phyloP scores from a whole-genome alignment of 306 rosid species.

The Vigna hirtella region DNA sequence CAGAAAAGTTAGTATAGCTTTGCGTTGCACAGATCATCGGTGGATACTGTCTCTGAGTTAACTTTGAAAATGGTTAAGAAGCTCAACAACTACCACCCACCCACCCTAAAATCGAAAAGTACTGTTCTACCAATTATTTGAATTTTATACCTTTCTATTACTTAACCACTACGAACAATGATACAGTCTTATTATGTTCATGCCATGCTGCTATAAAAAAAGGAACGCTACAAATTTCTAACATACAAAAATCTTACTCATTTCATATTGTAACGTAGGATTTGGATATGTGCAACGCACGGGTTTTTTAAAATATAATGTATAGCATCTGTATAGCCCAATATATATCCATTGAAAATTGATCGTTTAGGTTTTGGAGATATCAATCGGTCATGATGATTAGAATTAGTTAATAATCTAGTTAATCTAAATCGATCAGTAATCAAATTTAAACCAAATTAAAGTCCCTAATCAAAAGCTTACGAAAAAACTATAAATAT shows the following conservation, averaged over 20 bases:
- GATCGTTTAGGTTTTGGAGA: too few relatives aligned
- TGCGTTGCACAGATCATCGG: background rate
- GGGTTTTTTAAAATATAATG: too few relatives aligned
- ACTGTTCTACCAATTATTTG: constrained; percentile 21
- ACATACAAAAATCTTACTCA: background rate
- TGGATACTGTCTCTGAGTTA: background rate
- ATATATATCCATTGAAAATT: too few relatives aligned
- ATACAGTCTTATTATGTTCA: background rate
- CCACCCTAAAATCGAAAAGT: constrained; percentile 18
- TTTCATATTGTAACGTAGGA: too few relatives aligned
- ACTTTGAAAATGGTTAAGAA: constrained; percentile 11
- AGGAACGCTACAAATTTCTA: background rate
- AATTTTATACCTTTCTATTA: background rate
- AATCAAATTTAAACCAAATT: too few relatives aligned
- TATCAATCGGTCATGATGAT: too few relatives aligned
- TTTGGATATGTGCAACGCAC: too few relatives aligned
- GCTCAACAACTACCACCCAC: constrained; percentile 40
- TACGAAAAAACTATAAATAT: too few relatives aligned
- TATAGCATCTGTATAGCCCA: too few relatives aligned
- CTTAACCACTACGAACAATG: constrained; percentile 1
- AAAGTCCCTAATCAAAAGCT: too few relatives aligned
- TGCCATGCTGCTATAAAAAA: background rate
- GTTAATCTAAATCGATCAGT: too few relatives aligned
- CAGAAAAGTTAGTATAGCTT: background rate
- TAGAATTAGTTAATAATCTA: too few relatives aligned